A percentile compares a stretch with the other conserved stretches of the same genome.
phyloP scores from a whole-genome alignment of 805 yeast species.

The Candida xyloterini region DNA sequence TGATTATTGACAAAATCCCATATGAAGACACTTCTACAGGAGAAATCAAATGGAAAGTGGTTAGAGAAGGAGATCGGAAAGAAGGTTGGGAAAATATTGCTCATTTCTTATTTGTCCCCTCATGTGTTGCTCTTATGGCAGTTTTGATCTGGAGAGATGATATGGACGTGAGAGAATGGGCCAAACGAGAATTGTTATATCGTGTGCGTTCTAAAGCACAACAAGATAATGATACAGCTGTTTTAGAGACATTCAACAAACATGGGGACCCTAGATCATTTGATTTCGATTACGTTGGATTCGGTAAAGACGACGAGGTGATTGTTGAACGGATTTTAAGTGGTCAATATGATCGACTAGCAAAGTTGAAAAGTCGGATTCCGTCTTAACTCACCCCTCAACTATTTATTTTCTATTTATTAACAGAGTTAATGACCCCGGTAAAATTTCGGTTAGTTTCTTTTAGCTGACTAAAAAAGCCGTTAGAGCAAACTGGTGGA shows the following conservation, averaged over 20 bases:
- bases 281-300: conserved; percentile 52
- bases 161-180: conserved; percentile 65
- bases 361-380: conserved; percentile 49
- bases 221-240: conserved; percentile 54
- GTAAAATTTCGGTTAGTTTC: no score
- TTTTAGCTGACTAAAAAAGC: no score
- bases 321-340: conserved; percentile 77
- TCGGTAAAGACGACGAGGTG: conserved; percentile 67
- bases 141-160: conserved; percentile 50
- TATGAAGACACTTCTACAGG: conserved; percentile 78
- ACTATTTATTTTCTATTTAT: conserved; percentile 1
- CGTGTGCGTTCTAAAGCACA: conserved; percentile 68
- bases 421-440: neutral
- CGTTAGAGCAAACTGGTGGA: no score
- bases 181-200: conserved; percentile 73
- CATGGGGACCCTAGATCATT: conserved; percentile 38
- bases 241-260: conserved; percentile 40
- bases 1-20: conserved; percentile 80
- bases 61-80: conserved; percentile 63
- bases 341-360: conserved; percentile 78
- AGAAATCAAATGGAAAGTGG: conserved; percentile 72
- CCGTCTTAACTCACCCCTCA: neutral
- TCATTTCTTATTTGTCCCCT: conserved; percentile 72
- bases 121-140: conserved; percentile 54
- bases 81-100: conserved; percentile 85